phyloP scores from a whole-genome alignment of 768 basidiomycete species.

The Sporobolomyces pararoseus region DNA sequence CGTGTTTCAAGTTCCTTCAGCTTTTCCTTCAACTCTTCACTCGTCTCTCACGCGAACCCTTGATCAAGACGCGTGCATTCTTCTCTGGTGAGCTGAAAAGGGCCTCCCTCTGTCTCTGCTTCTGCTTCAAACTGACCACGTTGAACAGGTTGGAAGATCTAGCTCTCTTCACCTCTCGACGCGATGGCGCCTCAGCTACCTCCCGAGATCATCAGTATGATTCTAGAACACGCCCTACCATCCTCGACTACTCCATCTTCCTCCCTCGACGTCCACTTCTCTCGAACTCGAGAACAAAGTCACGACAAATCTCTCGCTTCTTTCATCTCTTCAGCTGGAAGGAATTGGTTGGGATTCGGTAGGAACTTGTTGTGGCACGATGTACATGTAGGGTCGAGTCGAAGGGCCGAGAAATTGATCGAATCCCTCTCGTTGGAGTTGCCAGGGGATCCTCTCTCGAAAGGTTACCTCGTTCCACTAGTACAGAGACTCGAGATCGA shows the following conservation, averaged over 20 bases:
- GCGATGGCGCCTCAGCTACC: not conserved
- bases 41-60: too few relatives aligned
- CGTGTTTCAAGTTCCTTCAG: too few relatives aligned
- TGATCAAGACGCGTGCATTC: too few relatives aligned
- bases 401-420: not conserved
- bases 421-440: not conserved
- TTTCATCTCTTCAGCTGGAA: not conserved
- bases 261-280: not conserved
- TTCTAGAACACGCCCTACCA: not conserved
- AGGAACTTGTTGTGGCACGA: constrained; percentile 1
- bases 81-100: too few relatives aligned
- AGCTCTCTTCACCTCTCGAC: too few relatives aligned
- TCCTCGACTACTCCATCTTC: not conserved
- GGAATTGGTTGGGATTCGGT: not conserved
- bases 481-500: constrained; percentile 1
- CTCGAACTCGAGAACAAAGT: not conserved
- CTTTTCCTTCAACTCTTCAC: too few relatives aligned
- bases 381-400: not conserved
- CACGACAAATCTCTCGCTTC: not conserved
- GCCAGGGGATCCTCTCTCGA: not conserved
- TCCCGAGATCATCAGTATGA: constrained; percentile 1
- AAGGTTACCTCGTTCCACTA: constrained; percentile 4
- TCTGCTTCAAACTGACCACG: too few relatives aligned
- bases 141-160: too few relatives aligned
- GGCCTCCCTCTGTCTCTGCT: too few relatives aligned